A percentile compares a stretch with the other conserved stretches of the same genome.
Conservation (phyloP, 2,329 filamentous ascomycete genomes). For the Stachybotrys chartarum region DNA sequence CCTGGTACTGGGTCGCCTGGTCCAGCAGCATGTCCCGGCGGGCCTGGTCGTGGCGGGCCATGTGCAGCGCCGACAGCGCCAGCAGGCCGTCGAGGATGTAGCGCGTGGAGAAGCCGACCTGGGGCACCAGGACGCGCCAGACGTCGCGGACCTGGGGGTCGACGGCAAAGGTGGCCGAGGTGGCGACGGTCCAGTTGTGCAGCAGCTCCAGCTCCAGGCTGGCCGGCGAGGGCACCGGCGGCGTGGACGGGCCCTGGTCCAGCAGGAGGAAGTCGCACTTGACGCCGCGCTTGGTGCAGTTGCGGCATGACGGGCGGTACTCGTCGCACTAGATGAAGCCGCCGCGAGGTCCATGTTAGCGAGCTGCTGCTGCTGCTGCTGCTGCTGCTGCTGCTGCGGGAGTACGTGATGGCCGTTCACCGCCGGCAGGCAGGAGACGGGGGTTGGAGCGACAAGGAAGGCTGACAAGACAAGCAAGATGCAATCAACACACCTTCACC, state of each 20-base stretch:
- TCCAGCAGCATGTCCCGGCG: constrained; percentile 3
- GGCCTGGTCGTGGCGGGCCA: constrained; percentile 14
- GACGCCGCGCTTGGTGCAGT: constrained; percentile 19
- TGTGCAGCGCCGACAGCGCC: constrained; percentile 28
- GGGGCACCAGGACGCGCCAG: constrained; percentile 28
- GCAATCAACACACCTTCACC: constrained; percentile 9
- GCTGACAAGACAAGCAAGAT: not conserved
- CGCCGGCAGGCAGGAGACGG: no score
- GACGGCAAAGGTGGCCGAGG: constrained; percentile 25
- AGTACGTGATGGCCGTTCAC: no score
- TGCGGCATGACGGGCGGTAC: constrained; percentile 15
- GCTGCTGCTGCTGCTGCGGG: not conserved
- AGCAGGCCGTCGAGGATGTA: constrained; percentile 30
- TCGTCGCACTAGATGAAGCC: constrained; percentile 15
- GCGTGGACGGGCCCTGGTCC: not conserved
- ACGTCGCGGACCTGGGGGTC: constrained; percentile 21
- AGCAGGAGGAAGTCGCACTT: constrained; percentile 14
- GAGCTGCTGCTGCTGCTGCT: no score
- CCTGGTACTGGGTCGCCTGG: constrained; percentile 6
- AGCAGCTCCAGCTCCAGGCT: constrained; percentile 29
- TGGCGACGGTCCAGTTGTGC: constrained; percentile 30
- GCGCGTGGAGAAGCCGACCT: constrained; percentile 26
- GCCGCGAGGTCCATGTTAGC: not conserved
- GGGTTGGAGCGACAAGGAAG: no score
- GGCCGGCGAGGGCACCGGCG: not conserved